phyloP scores from a whole-genome alignment of 2,329 filamentous ascomycete genomes.

The Epichloe uncinata region DNA sequence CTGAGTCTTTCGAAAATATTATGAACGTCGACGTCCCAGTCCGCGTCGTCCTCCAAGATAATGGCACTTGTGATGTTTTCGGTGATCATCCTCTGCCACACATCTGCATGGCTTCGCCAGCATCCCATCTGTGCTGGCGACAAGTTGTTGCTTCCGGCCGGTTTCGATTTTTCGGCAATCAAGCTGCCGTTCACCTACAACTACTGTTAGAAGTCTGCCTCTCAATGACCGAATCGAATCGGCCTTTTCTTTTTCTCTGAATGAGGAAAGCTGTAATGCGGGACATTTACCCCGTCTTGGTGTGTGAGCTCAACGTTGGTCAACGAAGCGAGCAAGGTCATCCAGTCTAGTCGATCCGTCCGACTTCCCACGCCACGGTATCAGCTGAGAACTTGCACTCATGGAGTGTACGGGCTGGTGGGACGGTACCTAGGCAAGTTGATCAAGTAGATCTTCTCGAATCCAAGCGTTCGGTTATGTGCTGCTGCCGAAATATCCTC shows the following conservation, averaged over 20 bases:
- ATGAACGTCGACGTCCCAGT: slow-evolving; percentile 2
- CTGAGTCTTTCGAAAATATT: neutral
- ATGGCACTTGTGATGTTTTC: slow-evolving; percentile 2
- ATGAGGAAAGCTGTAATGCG: neutral
- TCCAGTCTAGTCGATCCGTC: slow-evolving; percentile 2
- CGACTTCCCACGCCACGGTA: neutral
- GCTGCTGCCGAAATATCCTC: neutral
- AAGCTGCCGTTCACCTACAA: neutral
- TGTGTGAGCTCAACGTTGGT: neutral
- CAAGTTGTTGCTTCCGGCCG: neutral
- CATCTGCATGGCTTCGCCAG: slow-evolving; percentile 1
- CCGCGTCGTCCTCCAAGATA: slow-evolving; percentile 2
- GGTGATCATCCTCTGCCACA: neutral
- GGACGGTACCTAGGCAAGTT: neutral
- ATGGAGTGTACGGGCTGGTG: neutral
- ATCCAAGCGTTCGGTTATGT: slow-evolving; percentile 1
- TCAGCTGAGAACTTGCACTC: neutral
- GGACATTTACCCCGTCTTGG: neutral
- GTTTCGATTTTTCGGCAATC: neutral
- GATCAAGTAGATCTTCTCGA: slow-evolving; percentile 2
- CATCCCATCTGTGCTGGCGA: neutral
- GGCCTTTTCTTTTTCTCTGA: too few species aligned
- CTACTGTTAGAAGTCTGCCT: neutral
- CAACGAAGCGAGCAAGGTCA: neutral
- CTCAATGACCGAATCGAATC: too few species aligned